Percentiles rank a stretch among this genome's conserved stretches.
These are phyloP conservation scores for Paecilomyces niveus DNA, from an alignment of 2,329 filamentous ascomycete species.

Conservation along the genomic window DNA sequence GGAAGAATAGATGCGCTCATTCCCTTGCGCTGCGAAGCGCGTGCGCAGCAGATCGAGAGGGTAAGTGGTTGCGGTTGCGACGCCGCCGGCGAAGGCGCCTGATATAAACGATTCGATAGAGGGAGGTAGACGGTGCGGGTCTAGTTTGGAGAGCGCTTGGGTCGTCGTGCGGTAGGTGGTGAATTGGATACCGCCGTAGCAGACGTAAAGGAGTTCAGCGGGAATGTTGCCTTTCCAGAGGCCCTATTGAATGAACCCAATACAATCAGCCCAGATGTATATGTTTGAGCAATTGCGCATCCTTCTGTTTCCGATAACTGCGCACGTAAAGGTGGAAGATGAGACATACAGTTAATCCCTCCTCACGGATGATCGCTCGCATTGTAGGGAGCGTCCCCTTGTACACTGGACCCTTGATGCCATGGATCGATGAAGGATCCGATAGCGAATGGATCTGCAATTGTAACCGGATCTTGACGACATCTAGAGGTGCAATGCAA, in stretches of 20 bases:
- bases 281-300: background rate
- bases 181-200: conserved; percentile 86
- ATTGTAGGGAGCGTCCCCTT: conserved; percentile 72
- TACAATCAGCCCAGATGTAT: background rate
- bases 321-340: background rate
- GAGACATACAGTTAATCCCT: conserved; percentile 61
- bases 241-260: conserved; percentile 32
- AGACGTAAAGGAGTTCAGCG: conserved; percentile 87
- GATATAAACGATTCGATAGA: conserved; percentile 73
- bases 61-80: conserved; percentile 79
- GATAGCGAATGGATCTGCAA: conserved; percentile 81
- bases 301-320: background rate
- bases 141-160: conserved; percentile 53
- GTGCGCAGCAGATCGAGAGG: conserved; percentile 89
- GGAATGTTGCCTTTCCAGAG: conserved; percentile 98
- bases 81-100: conserved; percentile 73
- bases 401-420: conserved; percentile 44
- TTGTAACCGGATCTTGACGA: conserved; percentile 96
- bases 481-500: conserved; percentile 88
- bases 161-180: conserved; percentile 73
- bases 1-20: conserved; percentile 67
- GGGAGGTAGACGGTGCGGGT: conserved; percentile 49
- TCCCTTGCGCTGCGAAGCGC: conserved; percentile 91
- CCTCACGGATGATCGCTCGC: conserved; percentile 66
- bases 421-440: conserved; percentile 57